Percentiles rank a stretch among this genome's conserved stretches.
These are phyloP conservation scores for Cyberlindnera lachancei DNA, from an alignment of 805 yeast species.

Conservation along the genomic window DNA sequence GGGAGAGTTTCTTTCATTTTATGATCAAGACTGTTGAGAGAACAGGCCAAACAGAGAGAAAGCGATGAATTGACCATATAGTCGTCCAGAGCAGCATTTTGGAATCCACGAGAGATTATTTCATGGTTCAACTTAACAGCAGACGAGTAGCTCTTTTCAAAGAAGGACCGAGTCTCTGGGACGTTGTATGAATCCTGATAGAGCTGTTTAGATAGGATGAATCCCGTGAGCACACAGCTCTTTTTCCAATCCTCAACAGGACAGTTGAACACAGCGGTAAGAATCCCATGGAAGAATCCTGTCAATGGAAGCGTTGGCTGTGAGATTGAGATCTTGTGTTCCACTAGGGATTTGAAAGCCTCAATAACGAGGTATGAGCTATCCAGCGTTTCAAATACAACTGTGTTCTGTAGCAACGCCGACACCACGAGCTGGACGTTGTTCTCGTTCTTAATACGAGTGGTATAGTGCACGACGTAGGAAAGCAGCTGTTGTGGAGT, in stretches of 20 bases:
- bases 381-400: conserved; percentile 22
- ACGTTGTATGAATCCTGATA: conserved; percentile 25
- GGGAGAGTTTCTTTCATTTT: conserved; percentile 15
- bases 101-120: conserved; percentile 14
- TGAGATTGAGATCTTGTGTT: conserved; percentile 35
- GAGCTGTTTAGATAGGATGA: conserved; percentile 27
- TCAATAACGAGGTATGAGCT: conserved; percentile 36
- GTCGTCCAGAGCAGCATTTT: conserved; percentile 9
- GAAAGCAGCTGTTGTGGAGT: conserved; percentile 24
- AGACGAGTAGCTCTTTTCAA: conserved; percentile 29
- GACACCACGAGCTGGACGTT: conserved; percentile 33
- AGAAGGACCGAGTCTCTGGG: conserved; percentile 27
- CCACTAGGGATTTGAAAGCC: conserved; percentile 37
- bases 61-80: conserved; percentile 17
- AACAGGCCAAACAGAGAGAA: conserved; percentile 14
- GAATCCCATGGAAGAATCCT: conserved; percentile 29
- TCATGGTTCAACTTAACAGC: conserved; percentile 24
- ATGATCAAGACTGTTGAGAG: conserved; percentile 12
- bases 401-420: conserved; percentile 31
- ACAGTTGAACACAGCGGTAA: conserved; percentile 27
- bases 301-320: conserved; percentile 36
- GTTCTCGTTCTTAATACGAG: conserved; percentile 36
- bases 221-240: conserved; percentile 35
- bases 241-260: conserved; percentile 34
- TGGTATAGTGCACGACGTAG: conserved; percentile 36